Base-by-base conservation (phyloP, 1,284 basidiomycete genomes). In the Ganoderma resinaceum region DNA sequence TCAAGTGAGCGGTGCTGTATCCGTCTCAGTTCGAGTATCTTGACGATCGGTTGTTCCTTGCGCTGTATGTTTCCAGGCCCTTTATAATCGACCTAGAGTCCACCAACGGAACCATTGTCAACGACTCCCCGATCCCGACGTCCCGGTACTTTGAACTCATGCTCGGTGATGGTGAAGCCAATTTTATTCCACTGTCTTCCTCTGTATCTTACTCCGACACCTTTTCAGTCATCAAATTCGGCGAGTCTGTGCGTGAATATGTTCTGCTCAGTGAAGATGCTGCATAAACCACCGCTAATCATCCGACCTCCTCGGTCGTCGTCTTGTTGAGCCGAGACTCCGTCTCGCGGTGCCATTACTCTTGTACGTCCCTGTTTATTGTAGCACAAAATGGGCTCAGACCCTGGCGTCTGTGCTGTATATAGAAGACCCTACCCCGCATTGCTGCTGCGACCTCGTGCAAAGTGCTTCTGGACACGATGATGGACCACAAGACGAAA, bases 51-150 rank as follows among this genome's bases (percentile, higher is more conserved):
- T 4, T 35, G 55, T 35, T 73, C 52, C 33, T 53, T 59, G 57
- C 23, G 14, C 11, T 59, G 14, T 31, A 5, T 26, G n/a, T 40
- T 29, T 43, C 46, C 73, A 95, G 96, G 77, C 96, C 98, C 2
- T 98, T 95, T 79, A 88, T 98, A 63, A 97, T 98, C 71, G 97
- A 99, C 80, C 89, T 99, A 9, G 97, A 99, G 73, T 97, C 95
- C 12, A 98, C 97, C 1, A 99, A 99, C 77, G 92, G 95, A 3
- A 98, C 96, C 0, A 86, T 89, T 68, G 97, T 99, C 62, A 99
- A 99, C 77, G 94, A 91, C 67, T 87, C 92, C 75, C 83, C 87
- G 66, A 92, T 99, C 63, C 97, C 97, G 0, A 84, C 89, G 2
- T 92, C 95, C 18, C 85, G 97, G 66, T 99, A 94, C 80, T 99